phyloP scores from a whole-genome alignment of 352 stramenopile genomes.

The Phytophthora sp. region DNA sequence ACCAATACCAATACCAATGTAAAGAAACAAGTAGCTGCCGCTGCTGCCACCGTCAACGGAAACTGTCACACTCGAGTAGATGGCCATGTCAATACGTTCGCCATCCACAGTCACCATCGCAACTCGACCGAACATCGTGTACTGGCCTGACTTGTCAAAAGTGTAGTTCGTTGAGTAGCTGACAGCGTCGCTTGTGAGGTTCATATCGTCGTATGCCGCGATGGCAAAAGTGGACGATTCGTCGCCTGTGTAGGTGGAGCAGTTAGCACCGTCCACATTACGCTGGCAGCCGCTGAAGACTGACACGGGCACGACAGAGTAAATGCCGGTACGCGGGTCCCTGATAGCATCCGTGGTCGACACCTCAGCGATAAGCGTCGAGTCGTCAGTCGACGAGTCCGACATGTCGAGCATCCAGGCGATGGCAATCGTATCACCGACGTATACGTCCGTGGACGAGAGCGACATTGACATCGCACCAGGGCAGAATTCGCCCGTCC shows the following conservation, averaged over 20 bases:
- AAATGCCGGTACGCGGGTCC: conserved; percentile 57
- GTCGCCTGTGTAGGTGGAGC: conserved; percentile 68
- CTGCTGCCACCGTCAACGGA: conserved; percentile 54
- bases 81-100: conserved; percentile 79
- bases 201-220: conserved; percentile 53
- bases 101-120: conserved; percentile 77
- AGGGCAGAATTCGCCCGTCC: conserved; percentile 72
- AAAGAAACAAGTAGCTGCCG: conserved; percentile 63
- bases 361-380: conserved; percentile 70
- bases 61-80: conserved; percentile 76
- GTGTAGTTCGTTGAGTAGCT: conserved; percentile 64
- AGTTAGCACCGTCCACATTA: conserved; percentile 57
- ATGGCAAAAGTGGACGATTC: conserved; percentile 69
- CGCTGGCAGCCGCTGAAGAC: conserved; percentile 74
- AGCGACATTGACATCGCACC: conserved; percentile 65
- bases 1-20: conserved; percentile 75
- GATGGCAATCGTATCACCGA: conserved; percentile 60
- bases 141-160: conserved; percentile 63
- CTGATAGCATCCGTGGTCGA: conserved; percentile 58
- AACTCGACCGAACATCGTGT: conserved; percentile 74
- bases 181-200: conserved; percentile 62
- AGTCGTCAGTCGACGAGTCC: conserved; percentile 49
- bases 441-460: conserved; percentile 53
- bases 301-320: conserved; percentile 71
- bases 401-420: conserved; percentile 74